Percentiles rank a stretch among this genome's conserved stretches.
phyloP scores from a whole-genome alignment of 129 eudicot species.

The Chrysanthemum lavandulifolium region DNA sequence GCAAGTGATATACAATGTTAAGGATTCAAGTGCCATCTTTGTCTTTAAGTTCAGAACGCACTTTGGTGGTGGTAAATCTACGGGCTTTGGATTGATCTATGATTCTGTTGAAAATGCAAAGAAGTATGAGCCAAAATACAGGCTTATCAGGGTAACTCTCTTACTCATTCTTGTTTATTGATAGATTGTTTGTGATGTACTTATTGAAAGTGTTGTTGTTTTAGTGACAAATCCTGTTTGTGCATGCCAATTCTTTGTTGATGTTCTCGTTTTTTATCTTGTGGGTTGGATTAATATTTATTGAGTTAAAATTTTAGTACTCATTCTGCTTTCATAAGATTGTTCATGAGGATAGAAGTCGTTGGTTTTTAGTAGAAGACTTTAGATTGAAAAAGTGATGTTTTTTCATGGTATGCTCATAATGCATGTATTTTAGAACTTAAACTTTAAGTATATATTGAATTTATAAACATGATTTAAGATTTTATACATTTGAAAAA shows the following conservation, averaged over 20 bases:
- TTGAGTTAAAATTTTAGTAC: background rate
- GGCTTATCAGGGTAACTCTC: slow-evolving; percentile 72
- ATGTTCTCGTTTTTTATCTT: no score
- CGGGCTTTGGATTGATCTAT: slow-evolving; percentile 81
- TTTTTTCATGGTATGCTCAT: background rate
- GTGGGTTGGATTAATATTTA: no score
- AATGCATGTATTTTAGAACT: background rate
- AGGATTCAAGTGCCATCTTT: slow-evolving; percentile 64
- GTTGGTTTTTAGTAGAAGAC: background rate
- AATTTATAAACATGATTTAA: no score
- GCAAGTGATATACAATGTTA: slow-evolving; percentile 63
- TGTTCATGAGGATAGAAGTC: background rate
- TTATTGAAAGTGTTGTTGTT: no score
- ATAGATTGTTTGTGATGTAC: no score
- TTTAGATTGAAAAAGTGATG: background rate
- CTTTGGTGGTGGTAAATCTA: slow-evolving; percentile 85
- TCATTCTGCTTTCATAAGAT: background rate
- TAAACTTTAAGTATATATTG: background rate
- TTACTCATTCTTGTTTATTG: background rate
- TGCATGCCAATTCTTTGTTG: no score
- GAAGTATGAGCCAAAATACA: slow-evolving; percentile 80
- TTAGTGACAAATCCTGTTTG: no score
- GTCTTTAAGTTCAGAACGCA: slow-evolving; percentile 87
- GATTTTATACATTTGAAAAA: no score
- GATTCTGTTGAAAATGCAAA: slow-evolving; percentile 81